Evolutionary conservation across 345 rosid species (phyloP).

Genomic region (Gossypium rotundifolium): DNA sequence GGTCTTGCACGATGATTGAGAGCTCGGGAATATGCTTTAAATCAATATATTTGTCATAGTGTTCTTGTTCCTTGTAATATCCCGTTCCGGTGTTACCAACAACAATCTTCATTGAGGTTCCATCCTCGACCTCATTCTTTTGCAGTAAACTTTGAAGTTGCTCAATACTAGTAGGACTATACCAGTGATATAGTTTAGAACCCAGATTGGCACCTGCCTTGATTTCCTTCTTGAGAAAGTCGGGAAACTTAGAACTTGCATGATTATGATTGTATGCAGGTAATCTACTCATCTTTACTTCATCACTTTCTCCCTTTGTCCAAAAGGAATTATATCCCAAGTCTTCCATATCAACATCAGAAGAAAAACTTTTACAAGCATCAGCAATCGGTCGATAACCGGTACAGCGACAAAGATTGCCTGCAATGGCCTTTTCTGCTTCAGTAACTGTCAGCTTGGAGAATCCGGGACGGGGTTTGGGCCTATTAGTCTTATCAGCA

Average conservation of each 20-base stretch:
- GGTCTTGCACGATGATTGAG: conserved; percentile 37
- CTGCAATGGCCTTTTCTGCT: conserved; percentile 66
- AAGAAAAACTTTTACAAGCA: conserved; percentile 85
- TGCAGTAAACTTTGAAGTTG: conserved; percentile 43
- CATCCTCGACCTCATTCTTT: background rate
- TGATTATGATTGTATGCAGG: conserved; percentile 32
- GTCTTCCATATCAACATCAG: conserved; percentile 81
- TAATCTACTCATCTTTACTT: conserved; percentile 40
- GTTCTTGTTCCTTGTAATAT: conserved; percentile 54
- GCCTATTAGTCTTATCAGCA: conserved; percentile 42
- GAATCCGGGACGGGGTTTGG: conserved; percentile 41
- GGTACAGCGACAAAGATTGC: conserved; percentile 90
- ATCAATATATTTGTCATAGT: conserved; percentile 50
- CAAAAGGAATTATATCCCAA: conserved; percentile 76
- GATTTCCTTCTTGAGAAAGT: conserved; percentile 51
- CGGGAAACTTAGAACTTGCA: conserved; percentile 47
- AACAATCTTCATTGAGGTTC: conserved; percentile 38
- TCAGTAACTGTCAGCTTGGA: conserved; percentile 59
- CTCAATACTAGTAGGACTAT: conserved; percentile 35
- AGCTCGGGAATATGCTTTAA: conserved; percentile 56
- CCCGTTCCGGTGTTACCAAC: conserved; percentile 74
- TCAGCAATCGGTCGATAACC: conserved; percentile 87
- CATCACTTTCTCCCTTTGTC: conserved; percentile 48
- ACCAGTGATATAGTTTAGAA: conserved; percentile 37
- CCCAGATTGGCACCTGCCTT: conserved; percentile 27